A percentile compares a stretch with the other conserved stretches of the same genome.
Conservation (phyloP, 2,329 filamentous ascomycete genomes). For the Colletotrichum simmondsii region DNA sequence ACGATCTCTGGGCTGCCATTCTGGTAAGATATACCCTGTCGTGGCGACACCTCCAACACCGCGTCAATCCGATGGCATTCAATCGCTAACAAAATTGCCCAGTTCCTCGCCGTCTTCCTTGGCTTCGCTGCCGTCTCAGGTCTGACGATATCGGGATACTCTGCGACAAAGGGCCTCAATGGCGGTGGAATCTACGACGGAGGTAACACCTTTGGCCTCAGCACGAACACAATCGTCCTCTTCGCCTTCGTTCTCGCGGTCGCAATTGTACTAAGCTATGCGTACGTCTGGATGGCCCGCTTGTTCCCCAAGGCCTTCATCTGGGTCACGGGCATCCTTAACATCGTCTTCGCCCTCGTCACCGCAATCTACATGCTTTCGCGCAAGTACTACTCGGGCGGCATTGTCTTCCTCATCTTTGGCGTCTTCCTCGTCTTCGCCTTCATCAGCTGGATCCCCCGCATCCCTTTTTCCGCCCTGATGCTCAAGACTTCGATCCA, state of each 20-base stretch:
- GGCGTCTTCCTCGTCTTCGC: constrained; percentile 82
- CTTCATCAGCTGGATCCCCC: constrained; percentile 88
- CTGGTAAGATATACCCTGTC: constrained; percentile 61
- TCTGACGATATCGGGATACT: constrained; percentile 80
- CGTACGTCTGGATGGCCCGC: constrained; percentile 81
- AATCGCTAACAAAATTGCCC: background rate
- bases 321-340: constrained; percentile 90
- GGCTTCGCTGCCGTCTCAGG: constrained; percentile 84
- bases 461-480: constrained; percentile 90
- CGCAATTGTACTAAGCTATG: constrained; percentile 79
- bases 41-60: constrained; percentile 36
- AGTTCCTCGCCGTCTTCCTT: constrained; percentile 76
- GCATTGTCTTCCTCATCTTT: constrained; percentile 89
- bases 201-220: constrained; percentile 72
- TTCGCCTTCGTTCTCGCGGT: constrained; percentile 83
- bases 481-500: constrained; percentile 91
- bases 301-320: constrained; percentile 90
- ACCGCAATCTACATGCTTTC: constrained; percentile 89
- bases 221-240: constrained; percentile 87
- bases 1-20: constrained; percentile 90
- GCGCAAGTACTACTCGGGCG: constrained; percentile 81
- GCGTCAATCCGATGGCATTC: constrained; percentile 9
- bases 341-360: constrained; percentile 85
- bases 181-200: constrained; percentile 80
- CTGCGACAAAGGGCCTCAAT: constrained; percentile 68